Evolutionary conservation across 2,329 filamentous ascomycete species (phyloP).

Genomic region (Botryotinia globosa): DNA sequence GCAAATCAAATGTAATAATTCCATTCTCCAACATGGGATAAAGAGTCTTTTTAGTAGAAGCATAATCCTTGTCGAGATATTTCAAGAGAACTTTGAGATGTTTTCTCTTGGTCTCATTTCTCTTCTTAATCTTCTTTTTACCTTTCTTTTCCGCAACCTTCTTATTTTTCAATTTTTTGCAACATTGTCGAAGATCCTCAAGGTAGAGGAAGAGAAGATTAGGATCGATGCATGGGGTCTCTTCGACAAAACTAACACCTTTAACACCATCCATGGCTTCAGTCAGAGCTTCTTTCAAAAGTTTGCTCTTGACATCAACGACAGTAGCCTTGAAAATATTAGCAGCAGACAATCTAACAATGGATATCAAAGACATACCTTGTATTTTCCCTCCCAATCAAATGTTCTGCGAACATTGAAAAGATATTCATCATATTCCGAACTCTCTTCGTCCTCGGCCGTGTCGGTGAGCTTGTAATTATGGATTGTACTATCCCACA

Average conservation of each 20-base stretch:
- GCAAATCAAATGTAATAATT: constrained; percentile 81
- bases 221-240: constrained; percentile 69
- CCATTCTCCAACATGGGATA: constrained; percentile 78
- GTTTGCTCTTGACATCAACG: constrained; percentile 83
- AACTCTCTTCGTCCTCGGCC: constrained; percentile 57
- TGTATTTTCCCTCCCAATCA: constrained; percentile 79
- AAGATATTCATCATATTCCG: constrained; percentile 73
- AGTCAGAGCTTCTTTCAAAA: constrained; percentile 66
- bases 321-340: constrained; percentile 48
- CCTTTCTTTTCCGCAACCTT: constrained; percentile 51
- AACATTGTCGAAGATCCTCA: constrained; percentile 66
- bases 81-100: constrained; percentile 71
- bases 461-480: constrained; percentile 69
- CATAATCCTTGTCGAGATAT: constrained; percentile 80
- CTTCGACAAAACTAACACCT: constrained; percentile 75
- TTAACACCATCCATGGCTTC: constrained; percentile 75
- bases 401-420: constrained; percentile 83
- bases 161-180: constrained; percentile 62
- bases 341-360: constrained; percentile 19
- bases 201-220: constrained; percentile 73
- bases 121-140: constrained; percentile 59
- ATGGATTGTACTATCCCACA: constrained; percentile 57
- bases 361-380: constrained; percentile 36
- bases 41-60: constrained; percentile 72
- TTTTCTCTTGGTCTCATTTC: constrained; percentile 55